Evolutionary conservation across 2,329 filamentous ascomycete species (phyloP), one percentile per base, ranked within the genome.

Genomic region (Coniella vitis): DNA sequence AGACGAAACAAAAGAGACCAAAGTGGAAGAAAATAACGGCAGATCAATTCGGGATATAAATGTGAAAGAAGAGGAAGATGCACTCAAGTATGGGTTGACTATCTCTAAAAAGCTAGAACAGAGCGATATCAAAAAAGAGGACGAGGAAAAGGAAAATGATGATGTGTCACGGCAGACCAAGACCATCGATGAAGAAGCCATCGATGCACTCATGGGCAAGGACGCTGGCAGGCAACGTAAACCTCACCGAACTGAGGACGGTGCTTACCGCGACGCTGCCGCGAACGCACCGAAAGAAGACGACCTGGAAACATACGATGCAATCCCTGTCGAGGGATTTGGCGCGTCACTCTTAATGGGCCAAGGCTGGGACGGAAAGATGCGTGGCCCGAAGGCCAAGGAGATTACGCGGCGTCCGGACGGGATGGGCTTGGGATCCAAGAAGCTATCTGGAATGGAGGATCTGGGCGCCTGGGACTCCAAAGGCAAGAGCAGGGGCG

Each of bases 271-370:
- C 29, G 76, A 79, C 21, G 87, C 91, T 62, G 77, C 90, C 25
- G 73, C 78, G 12, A 71, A 78, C 21, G 84, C 89, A 1, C 90
- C 89, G 1, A 86, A 89, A 19, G 75, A 80, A 25, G 84, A 89
- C 4, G 87, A 83, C 0, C 70, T 95, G 16, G 86, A 87, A 31
- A 88, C 93, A 60, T 97, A 97, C 68, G 84, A 86, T 51, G 83
- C 85, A 12, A 85, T 95, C 54, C 91, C 93, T 0, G 89, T 97
- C 14, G 91, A 96, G 57, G 90, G 96, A 58, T 98, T 97, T 56
- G 93, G 93, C 7, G 86, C 90, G 16, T 90, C 90, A 0, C 74
- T 97, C 55, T 75, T 98, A 32, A 82, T 90, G 29, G 90, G 90
- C 9, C 96, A 97, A 87, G 93, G 93, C 8, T 96, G 91, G 90